Percentiles rank a stretch among this genome's conserved stretches.
Conservation (phyloP, 2,329 filamentous ascomycete genomes). For the Epichloe sp. region DNA sequence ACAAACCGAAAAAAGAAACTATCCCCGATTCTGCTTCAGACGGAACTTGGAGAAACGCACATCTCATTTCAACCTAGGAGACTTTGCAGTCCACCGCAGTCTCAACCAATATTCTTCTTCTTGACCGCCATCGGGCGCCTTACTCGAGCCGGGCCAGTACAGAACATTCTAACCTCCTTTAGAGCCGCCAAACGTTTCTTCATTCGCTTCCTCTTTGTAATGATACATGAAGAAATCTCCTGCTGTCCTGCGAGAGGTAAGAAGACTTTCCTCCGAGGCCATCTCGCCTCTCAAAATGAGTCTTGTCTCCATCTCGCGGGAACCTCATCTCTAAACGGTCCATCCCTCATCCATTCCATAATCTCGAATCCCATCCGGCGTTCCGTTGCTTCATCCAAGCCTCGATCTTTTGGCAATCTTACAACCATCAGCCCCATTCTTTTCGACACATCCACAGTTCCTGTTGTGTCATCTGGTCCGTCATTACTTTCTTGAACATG, state of each 20-base stretch:
- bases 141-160: too few relatives aligned
- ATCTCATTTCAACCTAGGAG: neutral
- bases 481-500: conserved; percentile 39
- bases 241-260: too few relatives aligned
- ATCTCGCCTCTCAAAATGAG: conserved; percentile 1
- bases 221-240: too few relatives aligned
- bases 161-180: too few relatives aligned
- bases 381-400: conserved; percentile 55
- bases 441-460: conserved; percentile 42
- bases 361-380: conserved; percentile 77
- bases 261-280: neutral
- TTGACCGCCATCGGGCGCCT: too few relatives aligned
- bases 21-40: too few relatives aligned
- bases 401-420: conserved; percentile 27
- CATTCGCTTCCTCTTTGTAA: too few relatives aligned
- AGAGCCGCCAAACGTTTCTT: too few relatives aligned
- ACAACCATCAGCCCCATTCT: conserved; percentile 43
- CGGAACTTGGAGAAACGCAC: neutral
- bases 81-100: too few relatives aligned
- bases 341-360: conserved; percentile 58
- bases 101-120: too few relatives aligned
- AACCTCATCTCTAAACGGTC: conserved; percentile 24
- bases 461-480: conserved; percentile 22
- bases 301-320: conserved; percentile 10
- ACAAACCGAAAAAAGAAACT: neutral